These are phyloP conservation scores for Ophiobolus disseminans DNA, from an alignment of 2,329 filamentous ascomycete species.

Conservation along the genomic window DNA sequence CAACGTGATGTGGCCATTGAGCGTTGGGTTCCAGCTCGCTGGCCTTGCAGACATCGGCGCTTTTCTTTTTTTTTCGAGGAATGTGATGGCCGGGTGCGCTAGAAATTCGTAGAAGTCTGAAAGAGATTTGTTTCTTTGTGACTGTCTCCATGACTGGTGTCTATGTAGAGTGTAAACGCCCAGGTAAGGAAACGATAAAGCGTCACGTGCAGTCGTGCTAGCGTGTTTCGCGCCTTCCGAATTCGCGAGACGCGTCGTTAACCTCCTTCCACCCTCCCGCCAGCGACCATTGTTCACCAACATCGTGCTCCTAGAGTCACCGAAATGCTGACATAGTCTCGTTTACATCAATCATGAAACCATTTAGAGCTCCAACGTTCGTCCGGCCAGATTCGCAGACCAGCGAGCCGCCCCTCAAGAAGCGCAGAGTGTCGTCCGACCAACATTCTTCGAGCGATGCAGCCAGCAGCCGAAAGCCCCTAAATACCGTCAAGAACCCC, in stretches of 20 bases:
- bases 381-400: constrained; percentile 28
- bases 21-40: no score
- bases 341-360: constrained; percentile 35
- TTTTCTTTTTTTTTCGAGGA: no score
- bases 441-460: constrained; percentile 22
- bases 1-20: no score
- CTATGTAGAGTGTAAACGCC: neutral
- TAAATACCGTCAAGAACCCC: constrained; percentile 32
- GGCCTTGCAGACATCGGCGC: no score
- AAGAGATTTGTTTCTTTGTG: neutral
- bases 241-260: constrained; percentile 4
- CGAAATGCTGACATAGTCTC: neutral
- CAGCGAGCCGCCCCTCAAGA: constrained; percentile 50
- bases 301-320: neutral
- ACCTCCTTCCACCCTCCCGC: neutral
- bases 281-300: neutral
- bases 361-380: constrained; percentile 46
- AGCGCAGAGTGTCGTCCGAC: constrained; percentile 49
- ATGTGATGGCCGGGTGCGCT: no score
- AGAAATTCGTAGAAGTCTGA: no score
- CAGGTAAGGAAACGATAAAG: neutral
- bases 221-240: constrained; percentile 8
- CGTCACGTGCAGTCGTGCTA: neutral
- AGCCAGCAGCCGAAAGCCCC: constrained; percentile 40
- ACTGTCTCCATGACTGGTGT: no score